Conservation (phyloP, 2,329 filamentous ascomycete genomes). For the Colletotrichum brevisporum region DNA sequence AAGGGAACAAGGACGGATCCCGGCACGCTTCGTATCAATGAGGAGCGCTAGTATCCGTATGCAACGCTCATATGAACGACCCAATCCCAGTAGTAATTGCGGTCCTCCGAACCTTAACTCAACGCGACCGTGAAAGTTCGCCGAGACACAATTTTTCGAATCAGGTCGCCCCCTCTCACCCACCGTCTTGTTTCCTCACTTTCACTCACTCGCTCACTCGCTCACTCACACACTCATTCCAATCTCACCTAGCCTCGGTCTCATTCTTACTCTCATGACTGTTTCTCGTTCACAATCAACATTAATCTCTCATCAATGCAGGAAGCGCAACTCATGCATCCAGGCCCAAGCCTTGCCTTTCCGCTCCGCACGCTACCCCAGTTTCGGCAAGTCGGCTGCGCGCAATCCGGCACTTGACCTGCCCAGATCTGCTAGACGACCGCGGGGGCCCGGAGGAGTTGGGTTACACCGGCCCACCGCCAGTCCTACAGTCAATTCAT, state of each 20-base stretch:
- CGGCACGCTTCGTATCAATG: too few species aligned
- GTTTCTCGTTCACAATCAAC: neutral
- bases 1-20: too few species aligned
- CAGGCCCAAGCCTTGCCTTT: constrained; percentile 21
- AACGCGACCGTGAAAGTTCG: too few species aligned
- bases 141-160: too few species aligned
- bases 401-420: constrained; percentile 37
- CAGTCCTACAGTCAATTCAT: constrained; percentile 2
- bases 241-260: neutral
- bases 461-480: constrained; percentile 16
- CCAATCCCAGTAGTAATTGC: too few species aligned
- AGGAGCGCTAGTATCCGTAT: too few species aligned
- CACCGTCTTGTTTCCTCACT: too few species aligned
- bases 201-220: too few species aligned
- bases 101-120: too few species aligned
- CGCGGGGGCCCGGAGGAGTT: constrained; percentile 25
- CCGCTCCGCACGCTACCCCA: constrained; percentile 30
- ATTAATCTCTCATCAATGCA: neutral
- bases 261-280: neutral
- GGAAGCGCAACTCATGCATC: neutral
- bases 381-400: constrained; percentile 36
- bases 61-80: too few species aligned
- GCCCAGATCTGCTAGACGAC: constrained; percentile 26
- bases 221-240: too few species aligned
- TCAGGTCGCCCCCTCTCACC: too few species aligned